These are phyloP conservation scores for Puccinia novopanici DNA, from an alignment of 1,284 basidiomycete genomes.

Conservation along the genomic window DNA sequence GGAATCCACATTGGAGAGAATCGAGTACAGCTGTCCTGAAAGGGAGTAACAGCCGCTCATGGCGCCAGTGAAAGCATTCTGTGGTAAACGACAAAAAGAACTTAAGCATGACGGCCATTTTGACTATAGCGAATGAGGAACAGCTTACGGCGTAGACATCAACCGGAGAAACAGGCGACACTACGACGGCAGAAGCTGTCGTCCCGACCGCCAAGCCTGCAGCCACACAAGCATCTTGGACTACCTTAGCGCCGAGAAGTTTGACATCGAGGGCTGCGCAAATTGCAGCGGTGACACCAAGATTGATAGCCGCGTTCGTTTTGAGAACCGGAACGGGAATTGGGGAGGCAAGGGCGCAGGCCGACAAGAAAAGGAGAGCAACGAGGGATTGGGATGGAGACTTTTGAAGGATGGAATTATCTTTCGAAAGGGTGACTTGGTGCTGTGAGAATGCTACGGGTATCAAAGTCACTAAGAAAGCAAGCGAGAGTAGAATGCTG, in stretches of 20 bases:
- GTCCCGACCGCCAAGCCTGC: slow-evolving; percentile 9
- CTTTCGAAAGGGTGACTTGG: background rate
- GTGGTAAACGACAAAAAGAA: background rate
- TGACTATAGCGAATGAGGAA: background rate
- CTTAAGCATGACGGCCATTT: background rate
- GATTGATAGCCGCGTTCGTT: background rate
- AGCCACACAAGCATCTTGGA: background rate
- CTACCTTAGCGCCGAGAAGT: background rate
- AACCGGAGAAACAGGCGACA: background rate
- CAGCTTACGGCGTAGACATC: background rate
- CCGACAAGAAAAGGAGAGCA: slow-evolving; percentile 17
- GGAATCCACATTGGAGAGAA: background rate
- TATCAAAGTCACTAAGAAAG: slow-evolving; percentile 3
- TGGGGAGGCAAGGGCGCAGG: background rate
- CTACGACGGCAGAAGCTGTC: background rate
- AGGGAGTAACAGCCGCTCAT: background rate
- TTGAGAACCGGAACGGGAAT: background rate
- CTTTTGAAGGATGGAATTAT: slow-evolving; percentile 1
- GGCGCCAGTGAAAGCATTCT: background rate
- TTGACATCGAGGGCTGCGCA: background rate
- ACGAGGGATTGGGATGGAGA: slow-evolving; percentile 18
- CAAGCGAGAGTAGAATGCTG: background rate
- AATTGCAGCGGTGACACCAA: background rate
- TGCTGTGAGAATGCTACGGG: background rate
- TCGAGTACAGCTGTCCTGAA: background rate